phyloP scores from a whole-genome alignment of 768 basidiomycete species.

The Dendrothele bispora region DNA sequence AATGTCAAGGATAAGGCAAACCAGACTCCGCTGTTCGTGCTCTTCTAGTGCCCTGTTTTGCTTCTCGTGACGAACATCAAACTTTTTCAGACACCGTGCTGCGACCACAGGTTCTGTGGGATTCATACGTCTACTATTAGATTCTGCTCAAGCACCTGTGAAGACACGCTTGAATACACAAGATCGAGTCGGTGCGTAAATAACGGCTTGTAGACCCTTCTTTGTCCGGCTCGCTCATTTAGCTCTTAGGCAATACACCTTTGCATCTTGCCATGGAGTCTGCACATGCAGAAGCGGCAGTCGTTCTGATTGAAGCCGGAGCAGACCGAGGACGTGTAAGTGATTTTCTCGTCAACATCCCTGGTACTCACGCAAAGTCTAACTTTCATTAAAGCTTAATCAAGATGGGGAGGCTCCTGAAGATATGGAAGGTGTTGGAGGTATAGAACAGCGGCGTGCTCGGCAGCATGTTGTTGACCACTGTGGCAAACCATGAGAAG shows the following conservation, averaged over 20 bases:
- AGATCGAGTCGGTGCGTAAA: constrained; percentile 67
- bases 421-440: constrained; percentile 88
- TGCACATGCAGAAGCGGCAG: constrained; percentile 89
- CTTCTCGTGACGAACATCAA: constrained; percentile 39
- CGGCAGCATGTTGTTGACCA: constrained; percentile 72
- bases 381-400: constrained; percentile 58
- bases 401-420: constrained; percentile 86
- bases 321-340: constrained; percentile 88
- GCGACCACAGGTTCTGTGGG: constrained; percentile 93
- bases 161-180: constrained; percentile 86
- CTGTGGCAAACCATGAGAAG: constrained; percentile 58
- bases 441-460: constrained; percentile 76
- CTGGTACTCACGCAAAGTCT: neutral
- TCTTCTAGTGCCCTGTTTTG: constrained; percentile 20
- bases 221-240: neutral
- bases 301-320: constrained; percentile 90
- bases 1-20: constrained; percentile 93
- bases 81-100: constrained; percentile 80
- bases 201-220: too few species aligned
- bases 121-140: constrained; percentile 83
- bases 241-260: constrained; percentile 81
- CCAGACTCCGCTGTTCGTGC: constrained; percentile 80
- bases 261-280: constrained; percentile 97
- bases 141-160: constrained; percentile 70
- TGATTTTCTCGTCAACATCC: constrained; percentile 18